These are phyloP conservation scores for Clonostachys rhizophaga DNA, from an alignment of 2,329 filamentous ascomycete genomes.

Conservation along the genomic window DNA sequence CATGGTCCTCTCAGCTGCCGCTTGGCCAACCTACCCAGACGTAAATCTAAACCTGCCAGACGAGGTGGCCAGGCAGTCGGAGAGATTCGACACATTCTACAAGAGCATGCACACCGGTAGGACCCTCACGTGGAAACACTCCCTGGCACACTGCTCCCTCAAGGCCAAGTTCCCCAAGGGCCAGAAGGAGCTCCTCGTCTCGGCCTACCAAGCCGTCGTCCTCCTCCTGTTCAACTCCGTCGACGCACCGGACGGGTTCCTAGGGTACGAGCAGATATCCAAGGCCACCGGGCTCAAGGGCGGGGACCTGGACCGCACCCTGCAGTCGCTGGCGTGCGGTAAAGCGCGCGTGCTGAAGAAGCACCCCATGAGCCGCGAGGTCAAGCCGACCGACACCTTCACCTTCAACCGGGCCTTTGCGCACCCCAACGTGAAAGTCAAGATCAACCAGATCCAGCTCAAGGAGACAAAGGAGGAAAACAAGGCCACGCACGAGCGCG, in stretches of 20 bases:
- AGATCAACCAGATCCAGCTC: conserved; percentile 98
- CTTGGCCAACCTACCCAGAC: conserved; percentile 91
- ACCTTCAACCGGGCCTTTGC: conserved; percentile 72
- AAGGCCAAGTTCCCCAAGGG: conserved; percentile 76
- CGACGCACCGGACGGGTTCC: conserved; percentile 48
- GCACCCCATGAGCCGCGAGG: conserved; percentile 77
- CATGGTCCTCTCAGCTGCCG: conserved; percentile 82
- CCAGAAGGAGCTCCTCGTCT: conserved; percentile 83
- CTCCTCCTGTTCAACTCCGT: conserved; percentile 84
- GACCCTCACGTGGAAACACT: conserved; percentile 86
- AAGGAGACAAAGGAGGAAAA: conserved; percentile 96
- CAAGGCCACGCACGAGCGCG: conserved; percentile 85
- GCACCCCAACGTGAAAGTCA: conserved; percentile 83
- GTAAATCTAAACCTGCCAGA: conserved; percentile 66
- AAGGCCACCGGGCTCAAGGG: conserved; percentile 70
- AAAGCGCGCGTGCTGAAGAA: conserved; percentile 82
- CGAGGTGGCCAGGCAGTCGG: conserved; percentile 70
- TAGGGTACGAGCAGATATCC: conserved; percentile 74
- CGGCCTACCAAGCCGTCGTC: conserved; percentile 87
- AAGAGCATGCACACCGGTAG: conserved; percentile 84
- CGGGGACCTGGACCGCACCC: conserved; percentile 77
- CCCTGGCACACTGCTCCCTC: conserved; percentile 85
- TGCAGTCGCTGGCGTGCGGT: conserved; percentile 92
- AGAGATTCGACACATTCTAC: conserved; percentile 82
- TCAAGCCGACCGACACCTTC: conserved; percentile 77